Percentiles rank a stretch among this genome's conserved stretches.
Evolutionary conservation across 192 early-diverging fungal genomes (phyloP).

Genomic region (Chytriomyces sp.): DNA sequence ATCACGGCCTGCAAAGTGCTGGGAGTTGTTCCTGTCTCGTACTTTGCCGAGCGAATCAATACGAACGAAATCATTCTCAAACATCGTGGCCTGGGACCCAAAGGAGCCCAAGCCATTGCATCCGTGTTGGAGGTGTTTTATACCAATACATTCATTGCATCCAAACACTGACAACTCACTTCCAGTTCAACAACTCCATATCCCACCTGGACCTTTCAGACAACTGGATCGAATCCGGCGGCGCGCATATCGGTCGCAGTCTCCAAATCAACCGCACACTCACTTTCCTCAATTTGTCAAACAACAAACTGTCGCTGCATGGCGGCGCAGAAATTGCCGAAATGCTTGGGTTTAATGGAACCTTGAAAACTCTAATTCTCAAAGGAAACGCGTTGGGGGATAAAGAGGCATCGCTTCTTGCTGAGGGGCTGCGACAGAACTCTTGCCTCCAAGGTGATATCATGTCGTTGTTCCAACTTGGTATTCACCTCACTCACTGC

Average conservation of each 20-base stretch:
- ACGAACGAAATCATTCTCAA: constrained; percentile 47
- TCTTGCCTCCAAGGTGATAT: constrained; percentile 46
- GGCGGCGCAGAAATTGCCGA: constrained; percentile 49
- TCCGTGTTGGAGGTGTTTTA: constrained; percentile 51
- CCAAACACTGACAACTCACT: not conserved
- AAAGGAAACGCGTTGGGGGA: constrained; percentile 55
- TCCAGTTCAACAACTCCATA: constrained; percentile 43
- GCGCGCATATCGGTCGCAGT: constrained; percentile 43
- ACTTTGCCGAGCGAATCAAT: constrained; percentile 21
- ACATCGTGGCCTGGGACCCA: constrained; percentile 56
- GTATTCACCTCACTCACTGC: not conserved
- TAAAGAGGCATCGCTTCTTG: constrained; percentile 51
- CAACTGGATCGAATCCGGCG: constrained; percentile 55
- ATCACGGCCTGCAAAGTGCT: constrained; percentile 49
- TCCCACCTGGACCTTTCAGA: constrained; percentile 50
- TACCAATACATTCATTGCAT: not conserved
- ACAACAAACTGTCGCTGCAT: constrained; percentile 48
- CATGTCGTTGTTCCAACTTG: not conserved
- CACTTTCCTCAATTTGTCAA: constrained; percentile 43
- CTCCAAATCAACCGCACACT: constrained; percentile 52
- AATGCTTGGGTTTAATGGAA: constrained; percentile 55
- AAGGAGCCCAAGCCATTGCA: constrained; percentile 55
- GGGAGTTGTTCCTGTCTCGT: constrained; percentile 55
- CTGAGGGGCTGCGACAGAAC: constrained; percentile 56
- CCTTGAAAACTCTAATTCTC: constrained; percentile 51